These are phyloP conservation scores for Mesembryanthemum crystallinum DNA, from an alignment of 148 eudicot genomes.

Conservation along the genomic window DNA sequence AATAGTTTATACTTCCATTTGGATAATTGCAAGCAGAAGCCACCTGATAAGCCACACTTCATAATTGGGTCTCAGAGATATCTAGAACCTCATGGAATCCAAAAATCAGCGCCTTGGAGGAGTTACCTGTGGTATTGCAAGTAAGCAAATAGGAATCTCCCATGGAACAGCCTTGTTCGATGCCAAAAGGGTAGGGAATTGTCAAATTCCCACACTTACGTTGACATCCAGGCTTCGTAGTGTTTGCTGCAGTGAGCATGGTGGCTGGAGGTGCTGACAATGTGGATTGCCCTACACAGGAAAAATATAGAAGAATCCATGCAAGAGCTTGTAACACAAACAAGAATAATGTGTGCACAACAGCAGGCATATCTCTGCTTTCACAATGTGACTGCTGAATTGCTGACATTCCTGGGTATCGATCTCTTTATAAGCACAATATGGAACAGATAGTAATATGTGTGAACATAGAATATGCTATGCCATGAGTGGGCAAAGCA, in stretches of 20 bases:
- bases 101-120: not conserved
- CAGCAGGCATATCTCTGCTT: not conserved
- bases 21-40: not conserved
- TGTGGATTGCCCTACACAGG: not conserved
- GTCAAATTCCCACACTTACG: slow-evolving; percentile 27
- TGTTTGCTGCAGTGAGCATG: slow-evolving; percentile 20
- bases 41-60: not conserved
- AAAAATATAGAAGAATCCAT: not conserved
- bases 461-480: too few species aligned
- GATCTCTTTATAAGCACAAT: too few species aligned
- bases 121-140: not conserved
- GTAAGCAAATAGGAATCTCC: slow-evolving; percentile 1
- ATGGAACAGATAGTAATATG: too few species aligned
- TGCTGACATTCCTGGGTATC: too few species aligned
- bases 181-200: slow-evolving; percentile 28
- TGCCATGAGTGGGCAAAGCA: too few species aligned
- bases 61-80: slow-evolving; percentile 17
- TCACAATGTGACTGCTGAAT: too few species aligned
- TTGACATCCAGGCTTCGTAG: slow-evolving; percentile 21
- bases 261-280: not conserved
- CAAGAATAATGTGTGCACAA: not conserved
- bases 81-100: not conserved
- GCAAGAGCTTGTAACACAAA: not conserved
- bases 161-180: slow-evolving; percentile 14
- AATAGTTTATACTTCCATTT: too few species aligned